These are phyloP conservation scores for Serendipita vermifera DNA, from an alignment of 768 basidiomycete genomes.

Conservation along the genomic window DNA sequence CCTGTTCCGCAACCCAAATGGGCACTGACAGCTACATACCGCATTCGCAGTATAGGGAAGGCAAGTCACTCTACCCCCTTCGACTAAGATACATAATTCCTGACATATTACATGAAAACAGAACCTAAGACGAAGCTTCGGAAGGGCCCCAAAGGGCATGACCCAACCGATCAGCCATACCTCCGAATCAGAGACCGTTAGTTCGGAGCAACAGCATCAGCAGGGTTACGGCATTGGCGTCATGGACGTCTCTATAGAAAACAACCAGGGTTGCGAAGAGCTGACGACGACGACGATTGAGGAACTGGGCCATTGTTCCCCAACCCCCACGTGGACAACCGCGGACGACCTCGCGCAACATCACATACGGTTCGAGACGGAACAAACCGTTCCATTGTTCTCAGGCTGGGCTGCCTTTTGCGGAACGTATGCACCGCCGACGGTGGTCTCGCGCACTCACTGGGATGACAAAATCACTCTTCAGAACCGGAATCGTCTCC, in stretches of 20 bases:
- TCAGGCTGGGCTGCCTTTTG: neutral
- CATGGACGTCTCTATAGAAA: neutral
- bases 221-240: neutral
- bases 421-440: neutral
- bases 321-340: neutral
- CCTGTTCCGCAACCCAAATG: no score
- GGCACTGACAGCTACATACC: no score
- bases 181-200: no score
- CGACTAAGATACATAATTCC: no score
- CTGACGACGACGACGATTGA: neutral
- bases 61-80: no score
- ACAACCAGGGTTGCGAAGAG: neutral
- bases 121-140: no score
- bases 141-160: no score
- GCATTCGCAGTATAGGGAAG: no score
- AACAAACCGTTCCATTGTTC: neutral
- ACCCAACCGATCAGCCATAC: no score
- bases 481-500: no score
- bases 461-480: neutral
- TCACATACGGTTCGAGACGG: neutral
- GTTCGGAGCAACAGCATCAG: neutral
- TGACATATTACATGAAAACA: no score
- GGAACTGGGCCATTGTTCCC: neutral
- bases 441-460: neutral
- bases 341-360: neutral